Conservation (phyloP, 2,329 filamentous ascomycete genomes). For the Anisogramma anomala region DNA sequence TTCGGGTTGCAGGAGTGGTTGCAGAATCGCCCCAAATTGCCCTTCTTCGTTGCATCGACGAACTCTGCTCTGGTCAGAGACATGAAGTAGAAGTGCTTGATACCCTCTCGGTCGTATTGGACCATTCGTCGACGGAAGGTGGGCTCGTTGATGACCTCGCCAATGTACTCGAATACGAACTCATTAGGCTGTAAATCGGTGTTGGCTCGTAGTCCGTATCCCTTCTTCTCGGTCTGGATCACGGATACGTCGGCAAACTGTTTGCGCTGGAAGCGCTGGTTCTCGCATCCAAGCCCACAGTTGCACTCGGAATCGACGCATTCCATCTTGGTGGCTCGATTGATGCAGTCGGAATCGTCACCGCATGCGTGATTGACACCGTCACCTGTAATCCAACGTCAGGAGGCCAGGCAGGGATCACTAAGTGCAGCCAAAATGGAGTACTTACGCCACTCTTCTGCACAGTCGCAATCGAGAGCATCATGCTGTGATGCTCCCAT, state of each 20-base stretch:
- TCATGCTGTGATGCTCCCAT: conserved; percentile 87
- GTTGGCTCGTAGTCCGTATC: conserved; percentile 81
- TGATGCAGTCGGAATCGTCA: conserved; percentile 96
- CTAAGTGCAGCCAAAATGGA: conserved; percentile 12
- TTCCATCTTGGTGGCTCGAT: conserved; percentile 95
- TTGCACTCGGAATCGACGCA: conserved; percentile 73
- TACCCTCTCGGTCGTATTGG: conserved; percentile 89
- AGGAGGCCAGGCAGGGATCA: conserved; percentile 13
- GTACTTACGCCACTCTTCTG: conserved; percentile 83
- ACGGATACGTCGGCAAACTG: conserved; percentile 86
- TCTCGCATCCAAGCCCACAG: conserved; percentile 80
- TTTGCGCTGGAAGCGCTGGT: conserved; percentile 85
- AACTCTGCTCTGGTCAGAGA: conserved; percentile 93
- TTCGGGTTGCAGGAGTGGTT: conserved; percentile 99
- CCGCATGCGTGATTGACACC: conserved; percentile 75
- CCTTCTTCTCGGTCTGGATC: conserved; percentile 97
- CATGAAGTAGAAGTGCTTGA: conserved; percentile 99
- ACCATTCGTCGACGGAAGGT: conserved; percentile 83
- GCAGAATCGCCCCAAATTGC: conserved; percentile 92
- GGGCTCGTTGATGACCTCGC: conserved; percentile 90
- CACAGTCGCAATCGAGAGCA: conserved; percentile 86
- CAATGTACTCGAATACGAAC: conserved; percentile 97
- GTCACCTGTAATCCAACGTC: conserved; percentile 32
- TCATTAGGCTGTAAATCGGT: conserved; percentile 66
- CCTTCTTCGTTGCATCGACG: conserved; percentile 93